These are phyloP conservation scores for Platanthera guangdongensis DNA, from an alignment of 106 monocot genomes.

Conservation along the genomic window DNA sequence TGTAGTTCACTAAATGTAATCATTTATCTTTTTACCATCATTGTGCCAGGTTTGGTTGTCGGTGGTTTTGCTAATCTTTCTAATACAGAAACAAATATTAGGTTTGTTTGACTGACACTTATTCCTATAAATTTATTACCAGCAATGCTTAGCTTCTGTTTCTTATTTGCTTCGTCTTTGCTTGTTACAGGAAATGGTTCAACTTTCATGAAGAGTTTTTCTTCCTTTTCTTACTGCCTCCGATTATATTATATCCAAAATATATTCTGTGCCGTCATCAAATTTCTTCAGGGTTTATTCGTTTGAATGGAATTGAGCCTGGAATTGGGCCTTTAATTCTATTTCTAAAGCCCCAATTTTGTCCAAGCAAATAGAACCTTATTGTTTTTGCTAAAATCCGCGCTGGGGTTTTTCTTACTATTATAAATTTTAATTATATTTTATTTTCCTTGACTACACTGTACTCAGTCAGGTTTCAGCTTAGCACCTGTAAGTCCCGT, in stretches of 20 bases:
- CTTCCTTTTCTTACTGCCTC: slow-evolving; percentile 94
- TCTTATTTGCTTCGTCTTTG: background rate
- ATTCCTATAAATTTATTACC: background rate
- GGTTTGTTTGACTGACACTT: slow-evolving; percentile 29
- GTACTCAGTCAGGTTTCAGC: slow-evolving; percentile 98
- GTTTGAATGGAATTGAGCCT: no score
- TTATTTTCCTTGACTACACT: slow-evolving; percentile 56
- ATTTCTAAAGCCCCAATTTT: no score
- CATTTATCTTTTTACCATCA: background rate
- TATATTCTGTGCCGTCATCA: background rate
- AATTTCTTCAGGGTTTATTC: background rate
- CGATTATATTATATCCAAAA: slow-evolving; percentile 98
- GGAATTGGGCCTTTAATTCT: no score
- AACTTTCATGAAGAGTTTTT: slow-evolving; percentile 99
- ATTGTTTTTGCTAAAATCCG: background rate
- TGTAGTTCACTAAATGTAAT: background rate
- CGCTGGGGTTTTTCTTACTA: background rate
- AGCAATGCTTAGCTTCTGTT: background rate
- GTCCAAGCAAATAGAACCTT: no score
- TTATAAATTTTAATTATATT: background rate
- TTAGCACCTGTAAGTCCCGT: slow-evolving; percentile 82
- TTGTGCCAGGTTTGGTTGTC: slow-evolving; percentile 66
- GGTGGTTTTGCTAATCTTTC: slow-evolving; percentile 87
- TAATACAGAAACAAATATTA: slow-evolving; percentile 70
- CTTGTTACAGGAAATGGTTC: slow-evolving; percentile 66